Base-by-base conservation (phyloP, 306 rosid genomes). In the Benincasa hispida region DNA sequence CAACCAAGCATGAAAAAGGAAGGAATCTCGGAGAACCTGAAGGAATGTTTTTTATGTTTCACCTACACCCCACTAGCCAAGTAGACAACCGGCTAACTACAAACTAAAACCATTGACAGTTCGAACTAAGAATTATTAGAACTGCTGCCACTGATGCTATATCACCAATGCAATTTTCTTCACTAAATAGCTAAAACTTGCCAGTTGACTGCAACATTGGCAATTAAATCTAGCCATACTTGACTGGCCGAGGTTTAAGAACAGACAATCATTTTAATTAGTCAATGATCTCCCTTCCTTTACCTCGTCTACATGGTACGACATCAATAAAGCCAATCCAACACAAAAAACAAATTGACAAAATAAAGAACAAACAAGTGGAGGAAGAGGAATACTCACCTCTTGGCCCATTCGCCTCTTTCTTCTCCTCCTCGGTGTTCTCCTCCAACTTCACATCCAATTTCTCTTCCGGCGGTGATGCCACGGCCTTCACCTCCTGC, bases 401-500 rank as follows among this genome's bases (percentile, higher is more conserved):
- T 45, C 72, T 25, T 10, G 72, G 58, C 1, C 72, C 72, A 24
- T 76, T 76, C 39, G 24, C 68, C 55, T 75, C 66, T 22, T 75
- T 57, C 68, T 69, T 69, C 37, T 69, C 74, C 28, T 6, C 35
- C 47, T 69, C 57, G 37, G 14, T 24, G 42, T 22, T 22, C 12
- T 35, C 24, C 67, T 41, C 79, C 54, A 24, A 58, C 57, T 59
- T 59, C 79, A 42, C 41, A 42, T 42, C 72, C 18, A 14, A 28
- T 25, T 60, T 76, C 27, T 63, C 76, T 66, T 66, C 65, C 10
- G 54, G 39, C 22, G 63, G 51, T 18, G 51, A 24, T 35, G 15
- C 73, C 18, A 45, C 76, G 41, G 55, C 21, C 55, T 50, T 78
- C 35, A 81, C 59, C 53, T 79, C 85, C 6, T 75, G 82, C 72